phyloP scores from a whole-genome alignment of 2,329 filamentous ascomycete species.

The Ilyonectria robusta region DNA sequence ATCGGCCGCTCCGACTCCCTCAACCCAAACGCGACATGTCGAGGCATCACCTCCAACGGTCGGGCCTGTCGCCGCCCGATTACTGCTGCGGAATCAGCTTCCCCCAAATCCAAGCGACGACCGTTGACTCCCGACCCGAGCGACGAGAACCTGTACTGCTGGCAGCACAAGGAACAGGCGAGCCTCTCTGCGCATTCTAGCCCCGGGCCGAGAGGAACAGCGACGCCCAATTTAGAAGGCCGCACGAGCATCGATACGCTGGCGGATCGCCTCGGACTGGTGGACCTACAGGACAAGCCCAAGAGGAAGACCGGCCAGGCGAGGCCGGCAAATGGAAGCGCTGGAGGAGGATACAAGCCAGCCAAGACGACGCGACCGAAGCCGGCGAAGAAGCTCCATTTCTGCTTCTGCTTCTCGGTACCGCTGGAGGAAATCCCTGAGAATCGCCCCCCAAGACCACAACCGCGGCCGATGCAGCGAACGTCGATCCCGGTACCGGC shows the following conservation, averaged over 20 bases:
- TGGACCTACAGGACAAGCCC: constrained; percentile 71
- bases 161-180: constrained; percentile 95
- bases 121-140: constrained; percentile 61
- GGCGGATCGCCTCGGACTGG: constrained; percentile 81
- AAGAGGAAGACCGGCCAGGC: constrained; percentile 39
- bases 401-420: constrained; percentile 69
- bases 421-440: constrained; percentile 61
- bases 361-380: constrained; percentile 40
- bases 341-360: constrained; percentile 30
- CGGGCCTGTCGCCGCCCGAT: constrained; percentile 85
- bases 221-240: constrained; percentile 71
- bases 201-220: constrained; percentile 58
- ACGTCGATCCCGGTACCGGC: constrained; percentile 42
- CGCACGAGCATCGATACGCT: constrained; percentile 90
- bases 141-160: constrained; percentile 83
- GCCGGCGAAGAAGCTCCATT: constrained; percentile 50
- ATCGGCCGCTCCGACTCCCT: constrained; percentile 87
- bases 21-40: constrained; percentile 86
- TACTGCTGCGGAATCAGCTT: constrained; percentile 51
- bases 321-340: constrained; percentile 45
- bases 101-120: constrained; percentile 42
- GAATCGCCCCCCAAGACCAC: constrained; percentile 58
- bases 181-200: constrained; percentile 61
- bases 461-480: constrained; percentile 62
- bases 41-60: constrained; percentile 87